Base-by-base conservation (phyloP, 768 basidiomycete genomes). In the Hericium erinaceus region DNA sequence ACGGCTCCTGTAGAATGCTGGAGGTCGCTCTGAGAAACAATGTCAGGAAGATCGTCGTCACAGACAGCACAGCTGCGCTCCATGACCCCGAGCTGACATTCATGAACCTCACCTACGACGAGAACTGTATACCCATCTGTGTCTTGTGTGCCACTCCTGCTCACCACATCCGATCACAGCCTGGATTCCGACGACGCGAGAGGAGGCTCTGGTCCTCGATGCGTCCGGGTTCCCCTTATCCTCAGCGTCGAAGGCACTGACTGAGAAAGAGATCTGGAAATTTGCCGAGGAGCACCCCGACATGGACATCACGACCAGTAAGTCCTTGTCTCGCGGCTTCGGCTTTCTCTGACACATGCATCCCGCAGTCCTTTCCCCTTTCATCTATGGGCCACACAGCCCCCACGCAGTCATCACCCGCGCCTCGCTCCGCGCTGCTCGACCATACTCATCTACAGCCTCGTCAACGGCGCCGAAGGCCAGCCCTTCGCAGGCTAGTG, bases 241-340 rank as follows among this genome's bases (percentile, higher is more conserved):
- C 59, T 46, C 57, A 6, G 69, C 70, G 6, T 69, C 75, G 13
- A 77, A 78, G 61, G 68, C 64, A 0, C 58, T 67, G 12, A 61
- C 69, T 3, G 69, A 70, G 54, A 56, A 20, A 7, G 61, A 64
- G 2, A 63, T 61, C 16, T 66, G 65, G 62, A 52, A 61, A 22
- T 69, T 68, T 54, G 65, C 61, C 5, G 59, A 57, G 0, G 58
- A 60, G 24, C 68, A 70, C 55, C 64, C 64, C 7, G 59, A 63
- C 2, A 3, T 67, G 11, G 67, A 68, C 54, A 13, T 70, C 13
- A 61, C 67, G 4, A 58, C 67, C 13, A 61, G 52, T 39, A 24
- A 11, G 52, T 39, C n/a, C 38, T 22, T 26, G 1, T 38, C n/a
- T 7, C 33, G 33, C 33, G 5, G 33, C 6, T 10, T 33, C 33